A percentile compares a stretch with the other conserved stretches of the same genome.
phyloP scores from a whole-genome alignment of 176 grass and related monocot genomes.

The Oryza brachyantha region DNA sequence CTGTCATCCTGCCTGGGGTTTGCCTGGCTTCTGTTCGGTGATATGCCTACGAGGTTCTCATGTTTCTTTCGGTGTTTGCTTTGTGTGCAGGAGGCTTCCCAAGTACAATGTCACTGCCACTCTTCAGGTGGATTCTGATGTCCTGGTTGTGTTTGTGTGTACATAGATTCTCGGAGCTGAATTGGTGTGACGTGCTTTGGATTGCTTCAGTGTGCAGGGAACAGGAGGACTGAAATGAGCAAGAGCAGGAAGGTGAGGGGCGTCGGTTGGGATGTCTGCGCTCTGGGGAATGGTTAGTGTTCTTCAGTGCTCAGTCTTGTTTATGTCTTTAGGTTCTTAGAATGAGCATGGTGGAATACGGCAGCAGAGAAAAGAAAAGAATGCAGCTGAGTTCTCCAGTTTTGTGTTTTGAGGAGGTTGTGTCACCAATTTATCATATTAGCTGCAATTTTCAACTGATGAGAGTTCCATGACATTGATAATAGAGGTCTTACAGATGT shows the following conservation, averaged over 20 bases:
- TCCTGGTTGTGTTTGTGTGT: neutral
- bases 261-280: constrained; percentile 72
- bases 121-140: constrained; percentile 44
- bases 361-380: neutral
- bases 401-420: neutral
- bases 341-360: neutral
- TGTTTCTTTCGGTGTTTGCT: neutral
- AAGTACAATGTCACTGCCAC: constrained; percentile 78
- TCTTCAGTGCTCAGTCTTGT: neutral
- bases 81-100: constrained; percentile 49
- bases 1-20: neutral
- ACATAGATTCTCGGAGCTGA: neutral
- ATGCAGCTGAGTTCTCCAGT: neutral
- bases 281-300: constrained; percentile 67
- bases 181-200: neutral
- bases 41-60: neutral
- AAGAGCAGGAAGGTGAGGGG: constrained; percentile 56
- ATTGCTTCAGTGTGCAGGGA: constrained; percentile 64
- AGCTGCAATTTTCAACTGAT: neutral
- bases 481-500: neutral
- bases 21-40: neutral
- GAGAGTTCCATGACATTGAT: neutral
- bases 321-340: neutral
- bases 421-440: neutral
- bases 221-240: constrained; percentile 81